Evolutionary conservation across 805 yeast species (phyloP).

Genomic region (Ogataea siamensis): DNA sequence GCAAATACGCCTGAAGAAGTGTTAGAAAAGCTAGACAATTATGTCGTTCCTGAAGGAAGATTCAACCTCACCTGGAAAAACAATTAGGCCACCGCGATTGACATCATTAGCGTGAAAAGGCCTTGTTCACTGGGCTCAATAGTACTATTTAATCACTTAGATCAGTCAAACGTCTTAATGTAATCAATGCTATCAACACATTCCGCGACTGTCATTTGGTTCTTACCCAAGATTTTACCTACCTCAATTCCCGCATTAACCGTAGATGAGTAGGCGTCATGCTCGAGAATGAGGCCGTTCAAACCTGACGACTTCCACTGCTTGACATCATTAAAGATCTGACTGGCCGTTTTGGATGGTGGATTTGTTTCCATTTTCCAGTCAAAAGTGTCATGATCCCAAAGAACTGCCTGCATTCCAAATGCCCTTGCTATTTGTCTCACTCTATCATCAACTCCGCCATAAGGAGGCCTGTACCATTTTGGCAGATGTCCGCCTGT

Average conservation of each 20-base stretch:
- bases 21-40: slow-evolving; percentile 55
- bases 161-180: slow-evolving; percentile 36
- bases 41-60: slow-evolving; percentile 68
- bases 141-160: not conserved
- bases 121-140: not conserved
- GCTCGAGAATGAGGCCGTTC: slow-evolving; percentile 79
- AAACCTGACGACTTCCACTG: slow-evolving; percentile 44
- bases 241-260: slow-evolving; percentile 68
- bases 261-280: slow-evolving; percentile 68
- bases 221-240: slow-evolving; percentile 49
- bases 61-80: slow-evolving; percentile 69
- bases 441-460: slow-evolving; percentile 87
- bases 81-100: slow-evolving; percentile 1
- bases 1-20: slow-evolving; percentile 72
- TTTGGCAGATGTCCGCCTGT: slow-evolving; percentile 83
- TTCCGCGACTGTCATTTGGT: slow-evolving; percentile 75
- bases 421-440: slow-evolving; percentile 76
- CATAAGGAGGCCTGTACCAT: slow-evolving; percentile 96
- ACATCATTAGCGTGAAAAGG: not conserved
- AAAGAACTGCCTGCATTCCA: slow-evolving; percentile 82
- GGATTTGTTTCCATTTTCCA: slow-evolving; percentile 68
- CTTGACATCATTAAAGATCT: slow-evolving; percentile 54
- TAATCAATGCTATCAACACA: slow-evolving; percentile 71
- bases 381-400: slow-evolving; percentile 92
- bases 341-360: slow-evolving; percentile 43